phyloP scores from a whole-genome alignment of 1,139 yeast species.

The Neolecta irregularis region DNA sequence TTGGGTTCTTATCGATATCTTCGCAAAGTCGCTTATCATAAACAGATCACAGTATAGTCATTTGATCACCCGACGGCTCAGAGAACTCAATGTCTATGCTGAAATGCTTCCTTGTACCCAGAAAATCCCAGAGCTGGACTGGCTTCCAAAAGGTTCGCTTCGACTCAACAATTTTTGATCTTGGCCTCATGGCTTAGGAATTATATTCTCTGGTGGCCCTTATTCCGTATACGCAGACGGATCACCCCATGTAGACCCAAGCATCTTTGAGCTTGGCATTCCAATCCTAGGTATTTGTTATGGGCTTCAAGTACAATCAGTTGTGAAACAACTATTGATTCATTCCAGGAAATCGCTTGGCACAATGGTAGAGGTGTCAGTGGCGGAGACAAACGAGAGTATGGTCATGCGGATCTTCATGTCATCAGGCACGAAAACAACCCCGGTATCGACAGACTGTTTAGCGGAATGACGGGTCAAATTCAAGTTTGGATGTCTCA shows the following conservation, averaged over 20 bases:
- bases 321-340: too few species aligned
- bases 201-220: constrained; percentile 93
- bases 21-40: background rate
- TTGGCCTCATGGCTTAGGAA: too few species aligned
- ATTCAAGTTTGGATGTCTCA: constrained; percentile 91
- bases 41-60: constrained; percentile 78
- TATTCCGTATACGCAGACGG: constrained; percentile 91
- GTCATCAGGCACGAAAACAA: constrained; percentile 39
- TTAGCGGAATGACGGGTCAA: constrained; percentile 53
- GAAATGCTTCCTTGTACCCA: constrained; percentile 99
- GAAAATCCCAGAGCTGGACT: constrained; percentile 63
- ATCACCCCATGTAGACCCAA: constrained; percentile 96
- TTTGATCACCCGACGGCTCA: constrained; percentile 86
- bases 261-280: constrained; percentile 71
- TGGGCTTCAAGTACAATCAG: too few species aligned
- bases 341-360: constrained; percentile 98
- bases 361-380: constrained; percentile 80
- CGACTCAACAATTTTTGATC: too few species aligned
- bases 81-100: constrained; percentile 96
- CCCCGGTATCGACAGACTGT: constrained; percentile 40
- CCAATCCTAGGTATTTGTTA: constrained; percentile 97
- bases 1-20: constrained; percentile 34
- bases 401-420: constrained; percentile 85
- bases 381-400: constrained; percentile 95
- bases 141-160: constrained; percentile 98